These are phyloP conservation scores for Pezicula neosporulosa DNA, from an alignment of 2,329 filamentous ascomycete genomes.

Conservation along the genomic window DNA sequence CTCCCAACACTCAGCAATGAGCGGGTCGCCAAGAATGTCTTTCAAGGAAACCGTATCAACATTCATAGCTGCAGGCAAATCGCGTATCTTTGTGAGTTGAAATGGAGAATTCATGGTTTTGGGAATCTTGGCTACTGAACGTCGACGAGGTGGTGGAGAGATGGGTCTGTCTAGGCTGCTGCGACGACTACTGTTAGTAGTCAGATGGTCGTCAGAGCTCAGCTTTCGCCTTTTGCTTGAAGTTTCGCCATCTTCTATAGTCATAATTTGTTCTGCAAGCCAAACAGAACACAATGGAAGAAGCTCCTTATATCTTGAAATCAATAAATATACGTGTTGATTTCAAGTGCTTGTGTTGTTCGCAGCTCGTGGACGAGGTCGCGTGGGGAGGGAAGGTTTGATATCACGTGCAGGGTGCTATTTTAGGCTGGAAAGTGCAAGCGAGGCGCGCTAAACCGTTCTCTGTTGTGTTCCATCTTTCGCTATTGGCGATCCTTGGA, in stretches of 20 bases:
- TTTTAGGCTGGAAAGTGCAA: background rate
- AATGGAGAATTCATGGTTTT: constrained; percentile 45
- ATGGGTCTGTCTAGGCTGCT: constrained; percentile 19
- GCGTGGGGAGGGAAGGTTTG: background rate
- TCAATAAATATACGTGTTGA: background rate
- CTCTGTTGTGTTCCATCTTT: background rate
- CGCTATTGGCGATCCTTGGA: background rate
- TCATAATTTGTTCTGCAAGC: background rate
- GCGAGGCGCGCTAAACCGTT: background rate
- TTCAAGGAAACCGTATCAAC: constrained; percentile 49
- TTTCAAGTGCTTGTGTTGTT: background rate
- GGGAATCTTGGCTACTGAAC: constrained; percentile 2
- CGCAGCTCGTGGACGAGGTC: background rate
- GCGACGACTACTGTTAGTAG: constrained; percentile 1
- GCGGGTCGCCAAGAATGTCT: constrained; percentile 57
- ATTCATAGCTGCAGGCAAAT: constrained; percentile 49
- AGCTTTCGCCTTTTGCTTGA: constrained; percentile 23
- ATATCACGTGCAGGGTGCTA: background rate
- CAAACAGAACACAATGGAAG: background rate
- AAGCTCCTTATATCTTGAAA: background rate
- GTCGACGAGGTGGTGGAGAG: constrained; percentile 25
- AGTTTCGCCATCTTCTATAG: constrained; percentile 18
- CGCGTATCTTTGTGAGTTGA: constrained; percentile 53
- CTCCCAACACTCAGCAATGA: constrained; percentile 52
- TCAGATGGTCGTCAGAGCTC: constrained; percentile 9